A percentile compares a stretch with the other conserved stretches of the same genome.
These are phyloP conservation scores for Codiaeum variegatum DNA, from an alignment of 441 rosid genomes.

Conservation along the genomic window DNA sequence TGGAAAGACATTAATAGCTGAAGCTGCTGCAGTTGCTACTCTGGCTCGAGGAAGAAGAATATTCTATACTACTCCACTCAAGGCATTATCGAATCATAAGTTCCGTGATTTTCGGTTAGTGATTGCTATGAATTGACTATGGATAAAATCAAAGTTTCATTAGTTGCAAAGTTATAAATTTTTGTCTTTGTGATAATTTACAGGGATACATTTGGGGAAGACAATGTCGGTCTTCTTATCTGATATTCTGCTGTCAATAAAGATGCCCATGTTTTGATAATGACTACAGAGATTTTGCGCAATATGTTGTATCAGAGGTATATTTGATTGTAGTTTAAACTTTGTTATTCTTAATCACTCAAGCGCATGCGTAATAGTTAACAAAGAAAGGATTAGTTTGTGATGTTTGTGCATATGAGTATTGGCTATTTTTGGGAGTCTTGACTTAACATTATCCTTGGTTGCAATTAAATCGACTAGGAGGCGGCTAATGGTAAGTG, in stretches of 20 bases:
- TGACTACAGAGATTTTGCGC: slow-evolving; percentile 96
- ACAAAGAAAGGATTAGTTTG: not conserved
- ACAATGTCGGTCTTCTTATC: slow-evolving; percentile 85
- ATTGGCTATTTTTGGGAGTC: not conserved
- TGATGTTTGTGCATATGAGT: not conserved
- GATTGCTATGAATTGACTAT: not conserved
- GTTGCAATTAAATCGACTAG: not conserved
- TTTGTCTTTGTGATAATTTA: not conserved
- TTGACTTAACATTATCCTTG: not conserved
- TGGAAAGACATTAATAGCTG: slow-evolving; percentile 96
- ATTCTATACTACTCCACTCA: slow-evolving; percentile 92
- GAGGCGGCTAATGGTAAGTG: not conserved
- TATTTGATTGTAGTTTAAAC: not conserved
- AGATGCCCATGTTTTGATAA: slow-evolving; percentile 78
- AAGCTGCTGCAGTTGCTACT: slow-evolving; percentile 91
- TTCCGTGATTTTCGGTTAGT: slow-evolving; percentile 86
- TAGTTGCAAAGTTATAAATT: not conserved
- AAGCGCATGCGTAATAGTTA: not conserved
- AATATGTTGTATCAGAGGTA: slow-evolving; percentile 96
- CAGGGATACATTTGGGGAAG: slow-evolving; percentile 89
- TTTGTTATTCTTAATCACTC: not conserved
- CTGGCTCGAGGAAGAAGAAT: slow-evolving; percentile 77
- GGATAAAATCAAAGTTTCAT: not conserved
- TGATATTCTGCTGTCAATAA: slow-evolving; percentile 85
- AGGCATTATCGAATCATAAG: slow-evolving; percentile 96